Evolutionary conservation across 139 green algal species (phyloP).

Genomic region (Chlorella sp.): DNA sequence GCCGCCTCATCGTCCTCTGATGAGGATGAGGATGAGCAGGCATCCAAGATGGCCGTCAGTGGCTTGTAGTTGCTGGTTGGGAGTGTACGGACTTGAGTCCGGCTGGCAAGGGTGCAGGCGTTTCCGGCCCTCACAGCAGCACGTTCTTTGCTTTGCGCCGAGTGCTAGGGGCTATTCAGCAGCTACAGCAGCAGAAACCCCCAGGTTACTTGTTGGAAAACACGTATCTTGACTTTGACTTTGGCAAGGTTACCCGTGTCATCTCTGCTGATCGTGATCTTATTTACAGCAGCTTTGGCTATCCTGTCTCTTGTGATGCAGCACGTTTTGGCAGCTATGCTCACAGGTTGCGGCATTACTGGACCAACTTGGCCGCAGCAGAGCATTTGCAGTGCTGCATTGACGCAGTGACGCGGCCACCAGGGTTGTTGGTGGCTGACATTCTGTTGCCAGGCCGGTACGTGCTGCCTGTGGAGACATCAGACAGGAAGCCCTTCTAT

Average conservation of each 20-base stretch:
- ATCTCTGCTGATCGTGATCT: too few species aligned
- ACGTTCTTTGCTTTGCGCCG: background rate
- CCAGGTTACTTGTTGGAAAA: constrained; percentile 16
- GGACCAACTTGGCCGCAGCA: background rate
- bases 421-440: too few species aligned
- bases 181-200: background rate
- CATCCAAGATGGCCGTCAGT: background rate
- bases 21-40: too few species aligned
- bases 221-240: background rate
- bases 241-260: too few species aligned
- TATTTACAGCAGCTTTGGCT: too few species aligned
- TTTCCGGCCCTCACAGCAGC: background rate
- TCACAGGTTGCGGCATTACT: background rate
- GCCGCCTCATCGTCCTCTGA: too few species aligned
- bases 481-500: background rate
- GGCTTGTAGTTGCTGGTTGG: constrained; percentile 19
- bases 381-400: too few species aligned
- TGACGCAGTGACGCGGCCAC: too few species aligned
- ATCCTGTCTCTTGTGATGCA: background rate
- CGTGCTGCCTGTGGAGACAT: too few species aligned
- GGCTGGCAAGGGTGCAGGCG: background rate
- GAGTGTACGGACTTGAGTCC: constrained; percentile 16
- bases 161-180: constrained; percentile 12
- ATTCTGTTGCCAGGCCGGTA: too few species aligned
- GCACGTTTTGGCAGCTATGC: background rate